Base-by-base conservation (phyloP, 192 early-diverging fungal genomes). In the Geosiphon pyriformis region DNA sequence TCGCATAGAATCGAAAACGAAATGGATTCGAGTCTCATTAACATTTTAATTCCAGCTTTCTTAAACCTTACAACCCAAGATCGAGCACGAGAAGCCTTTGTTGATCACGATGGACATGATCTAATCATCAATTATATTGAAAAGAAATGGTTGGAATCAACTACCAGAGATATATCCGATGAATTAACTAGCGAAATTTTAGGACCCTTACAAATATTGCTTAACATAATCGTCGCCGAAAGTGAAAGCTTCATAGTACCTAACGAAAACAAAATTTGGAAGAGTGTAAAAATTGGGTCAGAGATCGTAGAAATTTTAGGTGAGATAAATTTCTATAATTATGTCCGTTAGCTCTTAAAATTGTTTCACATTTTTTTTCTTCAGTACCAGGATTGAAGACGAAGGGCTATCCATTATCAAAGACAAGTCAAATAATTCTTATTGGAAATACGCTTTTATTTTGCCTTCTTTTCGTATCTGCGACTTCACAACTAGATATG, bases 51-150 rank as follows among this genome's bases (percentile, higher is more conserved):
- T 11, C 42, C 60, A 30, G 60, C 60, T 2, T 61, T 48, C 26
- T 29, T 61, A 30, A 61, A 61, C 29, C 26, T 61, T 17, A 61
- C 60, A 30, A 15, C 60, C 15, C 60, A 48, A 27, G 60, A 61
- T 48, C 2, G 29, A 25, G 42, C 46, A 20, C 60, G 46, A 18
- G 46, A 61, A 12, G 46, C 60, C 2, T 50, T 61, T 61, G 4
- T 61, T n/a, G 12, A 4, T 2, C 60, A 49, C 25, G 25, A 35
- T 3, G 60, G 60, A 20, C 10, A 22, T 7, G 22, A 52, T 52
- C 4, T 52, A n/a, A 7, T 52, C 3, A n/a, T 52, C 22, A 52
- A 7, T 52, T 20, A 52, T 52, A 52, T 52, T n/a, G 4, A 4
- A 4, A 52, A 52, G 4, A 52, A 4, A n/a, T 52, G 50, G 50